Conservation (phyloP, 768 basidiomycete genomes). For the Tricholoma hemisulphureum region DNA sequence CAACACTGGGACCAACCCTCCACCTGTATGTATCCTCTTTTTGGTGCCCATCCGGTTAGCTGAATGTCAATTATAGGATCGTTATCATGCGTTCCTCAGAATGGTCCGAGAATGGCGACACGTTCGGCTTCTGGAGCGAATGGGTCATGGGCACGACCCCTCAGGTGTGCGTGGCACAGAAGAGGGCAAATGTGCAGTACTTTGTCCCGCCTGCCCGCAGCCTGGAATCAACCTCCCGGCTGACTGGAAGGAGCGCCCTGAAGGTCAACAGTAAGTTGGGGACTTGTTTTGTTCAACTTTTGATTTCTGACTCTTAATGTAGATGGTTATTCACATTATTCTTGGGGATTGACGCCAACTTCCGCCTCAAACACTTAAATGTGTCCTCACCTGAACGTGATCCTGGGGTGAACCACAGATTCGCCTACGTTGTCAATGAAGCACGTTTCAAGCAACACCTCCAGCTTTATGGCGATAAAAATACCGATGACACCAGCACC, state of each 20-base stretch:
- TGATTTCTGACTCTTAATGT: background rate
- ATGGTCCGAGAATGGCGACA: conserved; percentile 19
- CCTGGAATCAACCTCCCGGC: conserved; percentile 24
- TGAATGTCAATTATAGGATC: conserved; percentile 11
- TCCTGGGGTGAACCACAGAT: conserved; percentile 13
- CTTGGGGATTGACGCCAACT: conserved; percentile 23
- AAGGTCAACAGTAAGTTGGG: background rate
- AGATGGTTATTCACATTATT: conserved; percentile 16
- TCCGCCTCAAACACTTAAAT: conserved; percentile 19
- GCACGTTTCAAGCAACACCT: conserved; percentile 10
- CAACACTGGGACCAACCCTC: conserved; percentile 6
- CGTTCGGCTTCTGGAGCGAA: conserved; percentile 19
- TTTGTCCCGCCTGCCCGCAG: conserved; percentile 28
- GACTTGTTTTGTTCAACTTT: conserved; percentile 8
- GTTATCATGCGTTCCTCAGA: conserved; percentile 17
- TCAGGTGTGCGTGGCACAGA: conserved; percentile 12
- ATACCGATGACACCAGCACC: conserved; percentile 11
- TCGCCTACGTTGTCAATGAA: conserved; percentile 9
- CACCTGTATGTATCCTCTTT: background rate
- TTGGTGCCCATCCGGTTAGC: background rate
- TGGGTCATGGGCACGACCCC: conserved; percentile 16
- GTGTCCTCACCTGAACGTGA: conserved; percentile 13
- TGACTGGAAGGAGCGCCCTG: conserved; percentile 15
- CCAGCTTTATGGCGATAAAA: too few relatives aligned
- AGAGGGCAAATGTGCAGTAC: conserved; percentile 19